phyloP scores from a whole-genome alignment of 208 protist genomes.

The Vickermania spadyakhi region DNA sequence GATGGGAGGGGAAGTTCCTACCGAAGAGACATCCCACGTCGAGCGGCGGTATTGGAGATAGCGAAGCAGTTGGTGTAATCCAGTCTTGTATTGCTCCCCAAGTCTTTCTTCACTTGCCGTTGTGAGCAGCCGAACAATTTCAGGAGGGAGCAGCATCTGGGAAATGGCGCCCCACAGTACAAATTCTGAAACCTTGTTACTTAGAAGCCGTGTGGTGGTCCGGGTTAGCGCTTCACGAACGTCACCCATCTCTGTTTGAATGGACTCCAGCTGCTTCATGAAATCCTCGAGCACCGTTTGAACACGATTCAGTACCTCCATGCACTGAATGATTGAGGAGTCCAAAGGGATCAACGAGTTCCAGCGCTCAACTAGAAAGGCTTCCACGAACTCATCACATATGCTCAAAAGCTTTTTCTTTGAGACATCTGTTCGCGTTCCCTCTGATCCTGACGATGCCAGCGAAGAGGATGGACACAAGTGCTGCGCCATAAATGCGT shows the following conservation, averaged over 20 bases:
- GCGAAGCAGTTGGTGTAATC: conserved; percentile 31
- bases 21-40: conserved; percentile 11
- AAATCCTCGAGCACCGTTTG: conserved; percentile 57
- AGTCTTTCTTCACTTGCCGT: conserved; percentile 63
- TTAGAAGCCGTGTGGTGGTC: conserved; percentile 32
- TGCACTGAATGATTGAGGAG: conserved; percentile 39
- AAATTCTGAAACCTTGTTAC: conserved; percentile 31
- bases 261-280: conserved; percentile 45
- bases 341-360: conserved; percentile 54
- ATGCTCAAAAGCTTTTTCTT: conserved; percentile 27
- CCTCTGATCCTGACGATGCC: not conserved
- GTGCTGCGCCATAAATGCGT: not conserved
- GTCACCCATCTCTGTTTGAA: conserved; percentile 68
- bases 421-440: conserved; percentile 21
- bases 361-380: conserved; percentile 40
- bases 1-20: not conserved
- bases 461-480: not conserved
- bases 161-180: conserved; percentile 47
- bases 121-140: conserved; percentile 68
- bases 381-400: conserved; percentile 59
- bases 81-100: conserved; percentile 53
- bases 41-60: conserved; percentile 54
- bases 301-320: conserved; percentile 45
- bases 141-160: conserved; percentile 57
- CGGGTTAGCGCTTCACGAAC: conserved; percentile 45